Evolutionary conservation across 1,284 basidiomycete genomes (phyloP).

Genomic region (Anthracocystis walkeri): DNA sequence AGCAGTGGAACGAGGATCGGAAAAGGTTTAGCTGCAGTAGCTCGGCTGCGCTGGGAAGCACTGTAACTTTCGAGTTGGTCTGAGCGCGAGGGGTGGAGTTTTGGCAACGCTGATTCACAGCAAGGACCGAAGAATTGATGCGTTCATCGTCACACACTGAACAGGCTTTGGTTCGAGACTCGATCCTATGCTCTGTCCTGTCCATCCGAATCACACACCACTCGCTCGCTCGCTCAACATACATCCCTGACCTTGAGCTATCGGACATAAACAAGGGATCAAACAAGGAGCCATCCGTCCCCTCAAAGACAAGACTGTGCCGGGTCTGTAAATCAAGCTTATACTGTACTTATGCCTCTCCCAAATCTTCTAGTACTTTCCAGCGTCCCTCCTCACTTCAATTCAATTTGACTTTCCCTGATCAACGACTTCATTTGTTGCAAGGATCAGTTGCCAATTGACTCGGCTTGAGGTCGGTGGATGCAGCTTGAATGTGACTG

Average conservation of each 20-base stretch:
- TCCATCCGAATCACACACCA: neutral
- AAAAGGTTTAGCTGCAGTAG: slow-evolving; percentile 1
- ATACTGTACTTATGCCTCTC: too few relatives aligned
- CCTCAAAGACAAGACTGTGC: too few relatives aligned
- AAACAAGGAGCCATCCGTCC: too few relatives aligned
- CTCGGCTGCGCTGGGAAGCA: neutral
- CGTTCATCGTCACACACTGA: slow-evolving; percentile 5
- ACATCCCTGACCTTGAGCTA: too few relatives aligned
- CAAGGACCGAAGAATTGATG: neutral
- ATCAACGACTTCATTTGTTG: too few relatives aligned
- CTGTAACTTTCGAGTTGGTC: neutral
- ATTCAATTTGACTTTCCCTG: too few relatives aligned
- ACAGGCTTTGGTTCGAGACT: neutral
- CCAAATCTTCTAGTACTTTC: too few relatives aligned
- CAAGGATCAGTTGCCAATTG: neutral
- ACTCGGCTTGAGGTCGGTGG: neutral
- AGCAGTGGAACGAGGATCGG: neutral
- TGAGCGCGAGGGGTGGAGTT: slow-evolving; percentile 2
- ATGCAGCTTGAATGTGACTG: neutral
- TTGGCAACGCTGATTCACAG: slow-evolving; percentile 5
- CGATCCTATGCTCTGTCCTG: neutral
- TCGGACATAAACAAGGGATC: too few relatives aligned
- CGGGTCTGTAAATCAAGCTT: too few relatives aligned
- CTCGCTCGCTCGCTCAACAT: too few relatives aligned
- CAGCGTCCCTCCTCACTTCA: too few relatives aligned